Evolutionary conservation across 768 basidiomycete genomes (phyloP).

Genomic region (Kwoniella shandongensis): DNA sequence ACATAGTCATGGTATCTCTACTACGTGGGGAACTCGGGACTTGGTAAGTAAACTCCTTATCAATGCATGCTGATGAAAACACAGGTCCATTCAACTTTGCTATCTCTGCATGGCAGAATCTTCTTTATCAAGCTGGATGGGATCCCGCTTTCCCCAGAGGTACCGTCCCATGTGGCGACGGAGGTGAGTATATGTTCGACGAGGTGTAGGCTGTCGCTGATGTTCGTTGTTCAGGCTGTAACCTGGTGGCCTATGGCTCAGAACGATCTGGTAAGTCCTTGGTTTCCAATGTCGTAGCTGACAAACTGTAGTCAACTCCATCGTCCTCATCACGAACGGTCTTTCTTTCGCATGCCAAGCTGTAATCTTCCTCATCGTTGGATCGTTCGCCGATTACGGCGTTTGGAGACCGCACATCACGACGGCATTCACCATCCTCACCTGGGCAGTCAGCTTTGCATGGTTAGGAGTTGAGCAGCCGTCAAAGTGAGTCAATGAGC

Average conservation of each 20-base stretch:
- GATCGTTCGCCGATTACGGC: constrained; percentile 82
- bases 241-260: constrained; percentile 32
- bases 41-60: constrained; percentile 19
- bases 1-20: constrained; percentile 44
- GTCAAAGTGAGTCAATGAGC: constrained; percentile 28
- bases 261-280: constrained; percentile 35
- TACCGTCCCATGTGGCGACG: constrained; percentile 38
- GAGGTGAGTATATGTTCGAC: constrained; percentile 16
- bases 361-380: constrained; percentile 64
- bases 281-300: neutral
- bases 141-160: constrained; percentile 41
- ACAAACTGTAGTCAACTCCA: constrained; percentile 60
- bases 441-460: constrained; percentile 68
- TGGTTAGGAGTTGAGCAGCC: constrained; percentile 66
- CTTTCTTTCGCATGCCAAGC: constrained; percentile 77
- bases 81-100: constrained; percentile 47
- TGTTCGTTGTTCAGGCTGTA: constrained; percentile 37
- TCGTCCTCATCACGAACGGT: constrained; percentile 75
- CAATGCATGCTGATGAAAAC: neutral
- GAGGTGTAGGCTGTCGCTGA: neutral
- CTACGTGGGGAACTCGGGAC: constrained; percentile 43
- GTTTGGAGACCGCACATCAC: constrained; percentile 77
- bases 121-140: constrained; percentile 42
- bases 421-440: constrained; percentile 68
- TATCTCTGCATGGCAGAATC: constrained; percentile 47